Percentiles rank a stretch among this genome's conserved stretches.
These are phyloP conservation scores for Nigrospora sphaerica DNA, from an alignment of 2,329 filamentous ascomycete genomes.

Conservation along the genomic window DNA sequence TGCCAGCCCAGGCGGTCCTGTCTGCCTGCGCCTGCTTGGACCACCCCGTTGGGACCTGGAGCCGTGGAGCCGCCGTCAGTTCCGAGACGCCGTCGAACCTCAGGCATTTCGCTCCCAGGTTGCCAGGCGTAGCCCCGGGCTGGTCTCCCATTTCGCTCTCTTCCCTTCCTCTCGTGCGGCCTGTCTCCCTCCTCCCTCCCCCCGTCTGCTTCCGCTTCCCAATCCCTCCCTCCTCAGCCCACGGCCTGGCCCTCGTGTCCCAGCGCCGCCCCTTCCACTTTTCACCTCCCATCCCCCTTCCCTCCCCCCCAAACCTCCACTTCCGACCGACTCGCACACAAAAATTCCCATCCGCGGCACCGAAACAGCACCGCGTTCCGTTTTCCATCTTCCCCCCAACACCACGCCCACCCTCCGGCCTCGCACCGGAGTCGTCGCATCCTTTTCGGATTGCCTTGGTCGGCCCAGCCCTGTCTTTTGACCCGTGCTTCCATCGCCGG, in stretches of 20 bases:
- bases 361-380: constrained; percentile 20
- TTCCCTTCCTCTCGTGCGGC: background rate
- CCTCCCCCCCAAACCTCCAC: constrained; percentile 16
- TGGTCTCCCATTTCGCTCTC: background rate
- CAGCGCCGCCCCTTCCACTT: background rate
- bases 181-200: background rate
- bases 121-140: constrained; percentile 1
- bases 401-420: constrained; percentile 12
- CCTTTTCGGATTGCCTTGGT: constrained; percentile 1
- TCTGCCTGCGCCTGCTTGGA: background rate
- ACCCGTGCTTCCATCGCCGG: constrained; percentile 1
- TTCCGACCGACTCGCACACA: constrained; percentile 21
- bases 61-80: constrained; percentile 2
- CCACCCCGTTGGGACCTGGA: constrained; percentile 1
- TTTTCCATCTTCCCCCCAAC: constrained; percentile 20
- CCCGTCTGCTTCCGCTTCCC: background rate
- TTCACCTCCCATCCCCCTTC: constrained; percentile 1
- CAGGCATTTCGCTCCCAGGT: background rate
- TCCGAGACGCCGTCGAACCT: constrained; percentile 1
- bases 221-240: background rate
- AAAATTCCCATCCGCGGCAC: constrained; percentile 20
- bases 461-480: constrained; percentile 6
- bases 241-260: background rate
- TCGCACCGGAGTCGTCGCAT: constrained; percentile 14
- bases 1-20: background rate